Base-by-base conservation (phyloP, 768 basidiomycete genomes). In the Gelatoporia subvermispora region DNA sequence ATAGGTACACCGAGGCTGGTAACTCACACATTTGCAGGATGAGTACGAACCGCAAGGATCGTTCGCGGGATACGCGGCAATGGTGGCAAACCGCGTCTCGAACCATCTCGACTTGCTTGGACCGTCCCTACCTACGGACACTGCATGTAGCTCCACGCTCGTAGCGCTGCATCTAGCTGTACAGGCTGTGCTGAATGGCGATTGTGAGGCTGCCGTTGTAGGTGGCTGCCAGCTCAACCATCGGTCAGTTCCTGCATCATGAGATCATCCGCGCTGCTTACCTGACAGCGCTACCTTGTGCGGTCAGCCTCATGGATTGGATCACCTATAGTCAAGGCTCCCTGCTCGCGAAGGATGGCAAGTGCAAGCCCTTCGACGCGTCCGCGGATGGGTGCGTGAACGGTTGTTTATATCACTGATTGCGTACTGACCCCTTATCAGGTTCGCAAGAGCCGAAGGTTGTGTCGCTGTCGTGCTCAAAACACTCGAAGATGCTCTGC, bases 111-210 rank as follows among this genome's bases (percentile, higher is more conserved):
- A 72, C 42, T 45, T 71, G 22, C 64, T 59, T 1, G 77, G 77
- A 8, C 78, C 78, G 15, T 79, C 78, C 7, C 50, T 78, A 31
- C 72, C 76, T 4, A 57, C 70, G 0, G 77, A 79, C 50, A 77
- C 74, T 1, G 75, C 75, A 1, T 79, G 78, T 53, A 77, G 74
- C 39, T 77, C 75, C 17, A 68, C 67, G 13, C 58, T 72, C 15
- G 71, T 66, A 5, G 75, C 73, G 3, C 61, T 73, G 39, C 77
- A 79, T 59, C 67, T 79, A 16, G 78, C 73, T 2, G 62, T 77
- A 2, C 69, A 72, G 31, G 68, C 74, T 0, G 60, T 78, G 5
- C 61, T 59, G 15, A 59, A 56, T 25, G 74, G 75, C 1, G 77
- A 78, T 34, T 69, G 76, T 25, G 69, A 75, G 24, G 68, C 73